Base-by-base conservation (phyloP, 164 flowering plant species). In the Kalanchoe fedtschenkoi region DNA sequence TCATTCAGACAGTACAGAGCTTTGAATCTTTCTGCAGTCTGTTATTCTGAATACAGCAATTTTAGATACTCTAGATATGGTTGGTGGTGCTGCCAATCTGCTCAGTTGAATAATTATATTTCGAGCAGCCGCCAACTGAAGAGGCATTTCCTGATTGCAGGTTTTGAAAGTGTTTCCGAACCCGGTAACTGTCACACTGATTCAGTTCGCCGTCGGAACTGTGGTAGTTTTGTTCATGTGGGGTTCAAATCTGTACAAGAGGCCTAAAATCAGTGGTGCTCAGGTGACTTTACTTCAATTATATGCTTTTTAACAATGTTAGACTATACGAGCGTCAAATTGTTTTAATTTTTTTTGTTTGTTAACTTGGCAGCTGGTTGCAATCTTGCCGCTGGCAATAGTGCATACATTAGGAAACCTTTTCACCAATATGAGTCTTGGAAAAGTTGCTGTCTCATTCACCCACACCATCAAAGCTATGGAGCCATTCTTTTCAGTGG, bases 401-500 rank as follows among this genome's bases (percentile, higher is more conserved):
- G 95, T 88, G 63, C 99, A 93, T 72, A 76, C 86, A 4, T 61
- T 93, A 63, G 99, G 97, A 26, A 90, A 93, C 69, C 92, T 93
- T 56, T 93, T 93, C 74, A 90, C 96, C 30, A 93, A 93, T 64
- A 87, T 93, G 96, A 93, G 99, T 75, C 97, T 93, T 42, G 99
- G 97, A 16, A 88, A 88, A 77, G 99, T 93, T 69, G 81, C 99
- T 39, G 97, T 93, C 56, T 93, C 99, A 21, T 93, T 93, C 72
- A 93, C 99, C 41, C 99, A 93, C 75, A 93, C 99, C 19, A 87
- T 93, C 68, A 93, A 93, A 79, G 99, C 99, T 39, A 83, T 80
- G 85, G 99, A 93, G 77, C 99, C 99, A 10, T 90, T 93, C 69
- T 93, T 93, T 82, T 88, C 97, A 14, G 97, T 93, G 65, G 35